Evolutionary conservation across 768 basidiomycete genomes (phyloP), one percentile per base, ranked within the genome.

Genomic region (Strobilomyces dryophilus): DNA sequence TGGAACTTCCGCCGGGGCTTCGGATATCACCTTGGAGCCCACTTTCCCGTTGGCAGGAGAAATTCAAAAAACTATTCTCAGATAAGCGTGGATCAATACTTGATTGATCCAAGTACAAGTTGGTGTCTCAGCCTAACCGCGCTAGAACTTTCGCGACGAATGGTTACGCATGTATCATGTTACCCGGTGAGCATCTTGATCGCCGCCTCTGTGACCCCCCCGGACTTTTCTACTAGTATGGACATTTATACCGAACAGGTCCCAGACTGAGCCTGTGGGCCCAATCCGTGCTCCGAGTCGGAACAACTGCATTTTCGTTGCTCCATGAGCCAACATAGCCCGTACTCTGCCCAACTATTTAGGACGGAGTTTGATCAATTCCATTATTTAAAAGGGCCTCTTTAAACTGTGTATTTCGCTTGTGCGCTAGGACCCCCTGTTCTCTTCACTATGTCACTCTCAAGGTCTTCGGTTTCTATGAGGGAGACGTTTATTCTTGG

Each of bases 401-500:
- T 32, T 47, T 15, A 31, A 42, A 32, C 47, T 41, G 14, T 31
- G 46, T 49, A 51, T 57, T 51, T 50, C 51, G 27, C 52, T 49
- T 44, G 46, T 44, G 41, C 56, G 51, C 24, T 45, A 45, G 35
- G 48, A 29, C 29, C 45, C 45, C 49, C 40, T 41, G 31, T 51
- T 49, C 39, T 58, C 37, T 45, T 39, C 51, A 51, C 48, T 42
- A 71, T 67, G 68, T 59, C 60, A 11, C 26, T 18, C 46, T 51
- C 62, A 44, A 49, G 52, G 41, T 53, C 49, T n/a, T n/a, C 53
- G 15, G 11, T 44, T 21, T 45, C 52, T 49, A 18, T 24, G 26
- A 57, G 59, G 41, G 81, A 85, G 67, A 77, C 76, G 0, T 81
- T 81, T 57, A 67, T 64, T 20, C 75, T 87, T 21, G 87, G 86